phyloP scores from a whole-genome alignment of 768 basidiomycete species.

The Podaxis carcinomalis region DNA sequence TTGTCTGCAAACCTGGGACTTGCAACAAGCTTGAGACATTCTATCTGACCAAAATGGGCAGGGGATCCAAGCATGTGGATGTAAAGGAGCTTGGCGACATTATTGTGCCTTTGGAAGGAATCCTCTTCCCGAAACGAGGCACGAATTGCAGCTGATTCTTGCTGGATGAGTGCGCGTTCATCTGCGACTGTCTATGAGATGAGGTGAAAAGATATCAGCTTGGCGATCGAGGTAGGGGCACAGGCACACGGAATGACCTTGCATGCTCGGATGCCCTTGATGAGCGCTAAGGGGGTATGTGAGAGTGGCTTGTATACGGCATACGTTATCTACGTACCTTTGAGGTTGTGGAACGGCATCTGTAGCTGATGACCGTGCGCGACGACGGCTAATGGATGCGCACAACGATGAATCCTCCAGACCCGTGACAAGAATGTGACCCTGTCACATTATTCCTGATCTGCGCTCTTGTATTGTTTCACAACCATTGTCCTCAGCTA shows the following conservation, averaged over 20 bases:
- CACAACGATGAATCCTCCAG: not conserved
- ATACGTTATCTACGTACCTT: constrained; percentile 44
- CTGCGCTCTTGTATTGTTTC: not conserved
- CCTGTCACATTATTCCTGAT: not conserved
- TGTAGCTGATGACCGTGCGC: not conserved
- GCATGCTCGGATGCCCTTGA: constrained; percentile 97
- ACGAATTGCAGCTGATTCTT: constrained; percentile 95
- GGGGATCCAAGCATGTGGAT: constrained; percentile 99
- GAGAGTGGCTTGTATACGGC: not conserved
- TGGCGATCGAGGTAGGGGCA: constrained; percentile 3
- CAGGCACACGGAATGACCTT: constrained; percentile 53
- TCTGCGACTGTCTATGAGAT: constrained; percentile 86
- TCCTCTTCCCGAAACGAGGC: constrained; percentile 98
- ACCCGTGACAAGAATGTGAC: not conserved
- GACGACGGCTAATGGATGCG: not conserved
- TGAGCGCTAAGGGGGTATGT: constrained; percentile 63
- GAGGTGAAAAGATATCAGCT: constrained; percentile 17
- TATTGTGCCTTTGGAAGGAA: constrained; percentile 91
- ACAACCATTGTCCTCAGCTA: not conserved
- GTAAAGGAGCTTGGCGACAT: constrained; percentile 96
- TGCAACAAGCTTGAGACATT: constrained; percentile 91
- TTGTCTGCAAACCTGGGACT: constrained; percentile 96
- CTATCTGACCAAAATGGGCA: constrained; percentile 98
- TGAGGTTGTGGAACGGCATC: constrained; percentile 86
- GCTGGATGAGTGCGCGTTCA: constrained; percentile 94